These are phyloP conservation scores for Hortiboletus campestris DNA, from an alignment of 768 basidiomycete genomes.

Conservation along the genomic window DNA sequence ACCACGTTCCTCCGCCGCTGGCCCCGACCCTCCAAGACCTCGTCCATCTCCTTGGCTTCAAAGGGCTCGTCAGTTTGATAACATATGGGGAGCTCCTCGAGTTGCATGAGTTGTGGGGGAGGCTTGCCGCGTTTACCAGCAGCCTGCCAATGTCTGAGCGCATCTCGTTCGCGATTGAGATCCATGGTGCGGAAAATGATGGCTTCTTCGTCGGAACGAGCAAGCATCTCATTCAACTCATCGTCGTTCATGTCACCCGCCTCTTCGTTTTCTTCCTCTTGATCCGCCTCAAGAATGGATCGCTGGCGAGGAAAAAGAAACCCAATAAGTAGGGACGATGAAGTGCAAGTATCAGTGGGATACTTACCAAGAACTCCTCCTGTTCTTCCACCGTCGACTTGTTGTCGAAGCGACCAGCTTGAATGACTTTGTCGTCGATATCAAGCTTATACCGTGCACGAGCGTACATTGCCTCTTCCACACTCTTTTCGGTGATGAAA, in stretches of 20 bases:
- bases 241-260: slow-evolving; percentile 92
- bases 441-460: slow-evolving; percentile 95
- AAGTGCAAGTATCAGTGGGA: neutral
- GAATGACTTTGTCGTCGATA: slow-evolving; percentile 99
- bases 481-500: slow-evolving; percentile 96
- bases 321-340: neutral
- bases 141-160: slow-evolving; percentile 63
- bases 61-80: slow-evolving; percentile 86
- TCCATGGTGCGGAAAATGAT: slow-evolving; percentile 83
- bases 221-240: slow-evolving; percentile 90
- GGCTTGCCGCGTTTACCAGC: slow-evolving; percentile 76
- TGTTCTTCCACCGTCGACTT: slow-evolving; percentile 98
- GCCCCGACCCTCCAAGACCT: slow-evolving; percentile 72
- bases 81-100: slow-evolving; percentile 90
- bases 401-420: slow-evolving; percentile 98
- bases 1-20: slow-evolving; percentile 81
- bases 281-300: slow-evolving; percentile 85
- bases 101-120: slow-evolving; percentile 72
- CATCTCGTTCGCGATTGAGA: slow-evolving; percentile 68
- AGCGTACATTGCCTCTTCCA: slow-evolving; percentile 97
- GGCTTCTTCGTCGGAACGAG: slow-evolving; percentile 79
- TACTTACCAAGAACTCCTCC: slow-evolving; percentile 83
- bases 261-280: slow-evolving; percentile 88
- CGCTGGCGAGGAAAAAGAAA: slow-evolving; percentile 47
- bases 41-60: slow-evolving; percentile 56